Base-by-base conservation (phyloP, 2,329 filamentous ascomycete species). In the Epichloe uncinata region DNA sequence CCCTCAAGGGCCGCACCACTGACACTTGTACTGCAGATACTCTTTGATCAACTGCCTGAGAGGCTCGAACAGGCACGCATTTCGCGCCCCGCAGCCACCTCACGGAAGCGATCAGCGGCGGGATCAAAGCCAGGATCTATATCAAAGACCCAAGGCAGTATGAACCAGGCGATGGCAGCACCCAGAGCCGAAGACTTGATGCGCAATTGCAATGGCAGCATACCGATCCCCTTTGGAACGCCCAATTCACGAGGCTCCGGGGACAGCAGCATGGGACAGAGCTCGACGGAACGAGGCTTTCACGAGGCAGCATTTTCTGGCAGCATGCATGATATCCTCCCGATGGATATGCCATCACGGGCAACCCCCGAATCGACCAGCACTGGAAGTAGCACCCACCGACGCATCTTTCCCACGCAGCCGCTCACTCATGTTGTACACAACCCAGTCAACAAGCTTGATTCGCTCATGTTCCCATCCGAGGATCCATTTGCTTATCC, bases 11-110 rank as follows among this genome's bases (percentile, higher is more conserved):
- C 7, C 15, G 15, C 26, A 26, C 2, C 36, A 51, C 40, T 59
- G 37, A 57, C 42, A 33, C 7, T 9, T 16, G 37, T 34, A 49
- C 42, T 38, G 45, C 34, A 93, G 87, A 74, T 75, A 45, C 74
- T 96, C 7, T 96, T 97, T 63, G 86, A 93, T 53, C 81, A 89
- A 60, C 68, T 97, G 1, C 88, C 90, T 1, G 82, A 85, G 47
- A 77, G 77, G 50, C 70, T 94, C 35, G 83, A 82, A 58, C 78
- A 68, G 50, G 66, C 61, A 45, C 70, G 66, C 51, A 59, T 61
- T 42, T 69, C 63, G 43, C 61, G 51, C 3, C 51, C 51, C 1
- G 26, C 65, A 15, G 57, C 61, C 22, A 66, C 65, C 48, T 75
- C 69, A 11, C 80, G 75, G 60, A 82, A 82, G 61, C 72, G 79